phyloP scores from a whole-genome alignment of 768 basidiomycete genomes.

The Suillus placidus region DNA sequence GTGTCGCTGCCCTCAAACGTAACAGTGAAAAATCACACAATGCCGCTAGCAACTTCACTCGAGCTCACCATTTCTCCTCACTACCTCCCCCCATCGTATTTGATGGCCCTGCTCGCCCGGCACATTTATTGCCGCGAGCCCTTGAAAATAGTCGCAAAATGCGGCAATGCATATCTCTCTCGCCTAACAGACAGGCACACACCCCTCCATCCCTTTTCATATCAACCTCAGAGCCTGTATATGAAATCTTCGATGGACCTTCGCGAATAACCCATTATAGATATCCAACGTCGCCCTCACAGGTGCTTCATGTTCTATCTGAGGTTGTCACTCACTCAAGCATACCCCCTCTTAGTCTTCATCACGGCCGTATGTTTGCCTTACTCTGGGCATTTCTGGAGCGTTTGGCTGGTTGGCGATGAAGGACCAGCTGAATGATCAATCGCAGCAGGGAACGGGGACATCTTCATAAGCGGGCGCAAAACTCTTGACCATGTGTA shows the following conservation, averaged over 20 bases:
- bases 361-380: conserved; percentile 14
- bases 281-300: conserved; percentile 14
- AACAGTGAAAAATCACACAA: conserved; percentile 9
- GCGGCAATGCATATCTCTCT: conserved; percentile 13
- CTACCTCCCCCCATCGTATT: conserved; percentile 50
- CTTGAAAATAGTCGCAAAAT: conserved; percentile 16
- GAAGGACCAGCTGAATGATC: conserved; percentile 14
- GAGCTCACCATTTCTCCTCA: conserved; percentile 16
- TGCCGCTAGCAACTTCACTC: conserved; percentile 22
- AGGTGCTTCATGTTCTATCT: conserved; percentile 19
- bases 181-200: conserved; percentile 12
- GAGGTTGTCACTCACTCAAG: background rate
- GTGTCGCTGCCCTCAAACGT: conserved; percentile 15
- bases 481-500: background rate
- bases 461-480: background rate
- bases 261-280: conserved; percentile 34
- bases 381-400: conserved; percentile 24
- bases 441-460: background rate
- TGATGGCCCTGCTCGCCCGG: conserved; percentile 50
- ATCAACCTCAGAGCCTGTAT: conserved; percentile 35
- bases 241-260: conserved; percentile 50
- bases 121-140: conserved; percentile 22
- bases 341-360: background rate
- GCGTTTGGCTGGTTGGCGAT: conserved; percentile 26
- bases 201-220: conserved; percentile 15